Conservation (phyloP, 2,329 filamentous ascomycete genomes). For the Colletotrichum magnum region DNA sequence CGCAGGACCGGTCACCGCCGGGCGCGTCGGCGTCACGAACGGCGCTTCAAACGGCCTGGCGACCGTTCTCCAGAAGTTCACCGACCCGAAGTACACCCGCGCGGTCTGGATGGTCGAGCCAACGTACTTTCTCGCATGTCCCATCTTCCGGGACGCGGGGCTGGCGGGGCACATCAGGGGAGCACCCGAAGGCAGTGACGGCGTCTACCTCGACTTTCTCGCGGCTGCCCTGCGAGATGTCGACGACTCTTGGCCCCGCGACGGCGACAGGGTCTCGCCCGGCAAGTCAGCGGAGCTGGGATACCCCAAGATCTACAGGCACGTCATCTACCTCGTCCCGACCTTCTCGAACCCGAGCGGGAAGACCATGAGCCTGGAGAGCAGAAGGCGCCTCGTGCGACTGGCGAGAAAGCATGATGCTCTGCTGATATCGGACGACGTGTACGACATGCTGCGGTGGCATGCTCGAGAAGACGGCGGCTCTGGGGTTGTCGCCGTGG, state of each 20-base stretch:
- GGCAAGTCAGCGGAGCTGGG: slow-evolving; percentile 9
- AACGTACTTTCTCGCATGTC: slow-evolving; percentile 84
- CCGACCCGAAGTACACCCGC: slow-evolving; percentile 81
- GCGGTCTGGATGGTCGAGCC: slow-evolving; percentile 86
- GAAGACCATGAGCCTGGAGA: slow-evolving; percentile 81
- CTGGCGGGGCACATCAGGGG: slow-evolving; percentile 67
- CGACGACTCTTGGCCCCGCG: slow-evolving; percentile 5
- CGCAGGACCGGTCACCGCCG: slow-evolving; percentile 51
- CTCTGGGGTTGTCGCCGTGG: slow-evolving; percentile 51
- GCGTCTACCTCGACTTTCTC: slow-evolving; percentile 77
- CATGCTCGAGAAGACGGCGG: slow-evolving; percentile 44
- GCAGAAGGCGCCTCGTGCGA: slow-evolving; percentile 76
- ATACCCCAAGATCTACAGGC: slow-evolving; percentile 83
- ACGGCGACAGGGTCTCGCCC: not conserved
- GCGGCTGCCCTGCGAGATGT: slow-evolving; percentile 56
- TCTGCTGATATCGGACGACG: slow-evolving; percentile 87
- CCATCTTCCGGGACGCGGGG: slow-evolving; percentile 64
- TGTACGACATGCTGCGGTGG: slow-evolving; percentile 95
- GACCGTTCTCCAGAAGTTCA: slow-evolving; percentile 82
- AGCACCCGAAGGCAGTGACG: slow-evolving; percentile 83
- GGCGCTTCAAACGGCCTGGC: slow-evolving; percentile 88
- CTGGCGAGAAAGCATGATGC: slow-evolving; percentile 85
- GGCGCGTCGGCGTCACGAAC: slow-evolving; percentile 84
- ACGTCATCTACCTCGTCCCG: slow-evolving; percentile 90
- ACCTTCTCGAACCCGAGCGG: slow-evolving; percentile 91